phyloP scores from a whole-genome alignment of 495 filamentous ascomycete species.

The Penicillium cosmopolitanum region DNA sequence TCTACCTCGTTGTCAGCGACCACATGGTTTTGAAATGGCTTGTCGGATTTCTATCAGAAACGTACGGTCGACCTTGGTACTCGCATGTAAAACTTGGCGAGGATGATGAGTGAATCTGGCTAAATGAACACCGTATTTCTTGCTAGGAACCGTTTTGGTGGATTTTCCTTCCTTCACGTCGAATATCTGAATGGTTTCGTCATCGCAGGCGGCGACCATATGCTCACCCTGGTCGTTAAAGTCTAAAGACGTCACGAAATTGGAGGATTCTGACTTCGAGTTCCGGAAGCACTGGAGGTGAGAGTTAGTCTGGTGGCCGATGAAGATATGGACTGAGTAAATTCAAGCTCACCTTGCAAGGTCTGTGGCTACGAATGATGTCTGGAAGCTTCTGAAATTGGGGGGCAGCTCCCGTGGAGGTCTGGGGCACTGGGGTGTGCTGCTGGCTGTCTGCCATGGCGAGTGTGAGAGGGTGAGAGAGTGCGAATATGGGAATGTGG shows the following conservation, averaged over 20 bases:
- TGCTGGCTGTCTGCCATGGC: conserved; percentile 42
- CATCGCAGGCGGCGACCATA: conserved; percentile 81
- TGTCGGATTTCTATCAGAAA: neutral
- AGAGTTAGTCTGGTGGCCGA: neutral
- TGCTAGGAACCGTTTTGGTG: conserved; percentile 78
- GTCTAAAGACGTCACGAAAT: conserved; percentile 74
- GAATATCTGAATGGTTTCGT: conserved; percentile 94
- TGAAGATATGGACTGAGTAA: conserved; percentile 1
- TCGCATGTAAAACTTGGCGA: conserved; percentile 88
- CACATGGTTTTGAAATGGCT: neutral
- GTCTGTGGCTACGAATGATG: conserved; percentile 49
- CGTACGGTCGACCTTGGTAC: conserved; percentile 81
- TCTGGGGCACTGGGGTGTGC: conserved; percentile 21
- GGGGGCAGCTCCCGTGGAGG: conserved; percentile 33
- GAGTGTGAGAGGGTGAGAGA: neutral
- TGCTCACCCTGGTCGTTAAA: conserved; percentile 94
- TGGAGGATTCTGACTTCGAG: conserved; percentile 42
- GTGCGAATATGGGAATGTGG: neutral
- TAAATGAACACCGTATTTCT: conserved; percentile 94
- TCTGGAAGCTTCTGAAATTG: conserved; percentile 49
- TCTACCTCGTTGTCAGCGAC: conserved; percentile 44
- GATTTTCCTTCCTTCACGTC: conserved; percentile 87
- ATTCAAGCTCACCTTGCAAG: conserved; percentile 44
- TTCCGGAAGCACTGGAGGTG: conserved; percentile 38
- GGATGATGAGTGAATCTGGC: conserved; percentile 92